Base-by-base conservation (phyloP, 768 basidiomycete genomes). In the Kwoniella newhampshirensis region DNA sequence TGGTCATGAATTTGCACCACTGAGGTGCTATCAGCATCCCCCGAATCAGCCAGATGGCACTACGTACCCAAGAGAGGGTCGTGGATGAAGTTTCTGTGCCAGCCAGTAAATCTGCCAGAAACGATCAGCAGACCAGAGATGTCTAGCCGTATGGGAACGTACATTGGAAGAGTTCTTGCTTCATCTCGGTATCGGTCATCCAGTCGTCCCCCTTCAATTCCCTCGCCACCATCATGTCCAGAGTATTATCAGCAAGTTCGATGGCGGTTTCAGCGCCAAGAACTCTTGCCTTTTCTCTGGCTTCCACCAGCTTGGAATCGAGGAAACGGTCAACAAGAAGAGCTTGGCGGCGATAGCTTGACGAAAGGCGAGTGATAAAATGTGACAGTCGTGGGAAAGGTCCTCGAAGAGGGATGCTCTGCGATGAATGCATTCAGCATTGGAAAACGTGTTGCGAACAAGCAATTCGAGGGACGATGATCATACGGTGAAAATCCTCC, bases 1-100 rank as follows among this genome's bases (percentile, higher is more conserved):
- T 62, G 15, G 67, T 66, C 67, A 71, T 67, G 58, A 64, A 71
- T 43, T 71, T 71, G 45, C 63, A 48, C 62, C 62, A 68, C 68
- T 68, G 35, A n/a, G 18, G 27, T 21, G 21, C 18, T 12, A 27
- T 12, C 21, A 57, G 4, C 28, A 27, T 11, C 40, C 32, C 13
- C 5, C 37, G 18, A n/a, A n/a, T n/a, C 3, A 26, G 0, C 7
- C 3, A 4, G 18, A 1, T 4, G 17, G 13, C 15, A 2, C 8
- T 8, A 54, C 66, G 45, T 21, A 68, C 63, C 69, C 70, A 71
- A 8, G 64, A 28, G 2, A 71, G 48, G 11, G 70, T 65, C 23
- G 57, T 56, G 3, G 59, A 60, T 8, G 70, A 66, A 1, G 70
- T 68, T 49, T 71, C 70, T 13, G 70, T 66, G 3, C 70, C 70